phyloP scores from a whole-genome alignment of 768 basidiomycete species.

The Strobilomyces echinocephalus region DNA sequence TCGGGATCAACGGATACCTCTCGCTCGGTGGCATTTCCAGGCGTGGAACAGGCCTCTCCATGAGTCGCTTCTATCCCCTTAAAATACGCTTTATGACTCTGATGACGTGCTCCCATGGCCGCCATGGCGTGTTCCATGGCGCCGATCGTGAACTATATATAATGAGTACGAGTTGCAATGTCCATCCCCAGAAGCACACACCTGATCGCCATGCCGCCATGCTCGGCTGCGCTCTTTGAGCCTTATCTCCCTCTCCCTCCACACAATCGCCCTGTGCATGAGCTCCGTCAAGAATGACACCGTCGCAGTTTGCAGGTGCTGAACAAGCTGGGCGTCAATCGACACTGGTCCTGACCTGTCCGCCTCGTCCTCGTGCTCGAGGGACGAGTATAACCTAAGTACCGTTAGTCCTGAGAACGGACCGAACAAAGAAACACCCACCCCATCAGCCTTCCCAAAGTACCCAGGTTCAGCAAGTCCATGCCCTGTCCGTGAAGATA shows the following conservation, averaged over 20 bases:
- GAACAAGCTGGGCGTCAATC: constrained; percentile 49
- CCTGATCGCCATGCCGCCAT: constrained; percentile 49
- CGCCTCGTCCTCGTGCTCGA: constrained; percentile 22
- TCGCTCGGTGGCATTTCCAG: constrained; percentile 10
- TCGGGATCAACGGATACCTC: constrained; percentile 2
- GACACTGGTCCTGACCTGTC: constrained; percentile 24
- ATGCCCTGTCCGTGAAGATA: constrained; percentile 41
- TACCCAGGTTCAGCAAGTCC: constrained; percentile 36
- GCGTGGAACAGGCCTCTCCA: neutral
- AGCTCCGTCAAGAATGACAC: constrained; percentile 49
- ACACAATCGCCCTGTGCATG: constrained; percentile 47
- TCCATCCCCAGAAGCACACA: constrained; percentile 13
- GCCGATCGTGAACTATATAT: constrained; percentile 40
- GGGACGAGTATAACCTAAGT: constrained; percentile 27
- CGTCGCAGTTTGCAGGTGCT: constrained; percentile 40
- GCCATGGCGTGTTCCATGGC: constrained; percentile 49
- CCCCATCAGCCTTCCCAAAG: constrained; percentile 39
- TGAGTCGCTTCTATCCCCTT: constrained; percentile 26
- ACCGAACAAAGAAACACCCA: constrained; percentile 22
- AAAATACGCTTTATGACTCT: constrained; percentile 41
- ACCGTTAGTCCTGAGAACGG: constrained; percentile 1
- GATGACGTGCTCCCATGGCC: constrained; percentile 38
- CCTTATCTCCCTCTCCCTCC: constrained; percentile 53
- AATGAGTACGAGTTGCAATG: constrained; percentile 1
- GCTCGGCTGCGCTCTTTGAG: constrained; percentile 57